Conservation (phyloP, 78 protist genomes). For the Anaeramoeba flamelloides region DNA sequence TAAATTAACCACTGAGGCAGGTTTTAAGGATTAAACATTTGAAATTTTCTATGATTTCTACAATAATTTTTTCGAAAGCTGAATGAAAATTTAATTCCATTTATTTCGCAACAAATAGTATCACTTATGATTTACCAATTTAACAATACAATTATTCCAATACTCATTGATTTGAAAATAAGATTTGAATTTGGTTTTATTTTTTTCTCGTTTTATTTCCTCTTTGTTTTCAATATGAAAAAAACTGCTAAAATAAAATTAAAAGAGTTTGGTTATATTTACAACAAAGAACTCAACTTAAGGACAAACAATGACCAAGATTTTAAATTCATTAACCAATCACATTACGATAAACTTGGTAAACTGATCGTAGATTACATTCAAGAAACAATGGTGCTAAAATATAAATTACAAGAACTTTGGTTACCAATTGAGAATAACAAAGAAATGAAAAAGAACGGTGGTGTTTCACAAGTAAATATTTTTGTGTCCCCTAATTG, state of each 20-base stretch:
- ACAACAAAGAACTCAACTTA: neutral
- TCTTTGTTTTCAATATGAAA: too few species aligned
- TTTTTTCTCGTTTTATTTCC: too few species aligned
- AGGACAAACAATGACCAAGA: neutral
- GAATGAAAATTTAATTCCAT: too few species aligned
- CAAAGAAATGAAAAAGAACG: neutral
- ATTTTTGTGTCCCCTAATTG: neutral
- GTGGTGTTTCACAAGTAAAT: neutral
- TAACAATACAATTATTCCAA: too few species aligned
- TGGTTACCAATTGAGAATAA: neutral
- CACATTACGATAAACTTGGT: neutral
- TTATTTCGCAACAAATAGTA: too few species aligned
- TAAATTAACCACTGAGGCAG: too few species aligned
- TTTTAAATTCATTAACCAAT: neutral
- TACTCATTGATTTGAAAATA: too few species aligned
- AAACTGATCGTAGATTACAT: neutral
- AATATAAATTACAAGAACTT: neutral
- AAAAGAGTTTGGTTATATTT: neutral
- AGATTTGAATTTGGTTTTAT: too few species aligned
- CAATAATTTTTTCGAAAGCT: too few species aligned
- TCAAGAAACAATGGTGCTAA: neutral
- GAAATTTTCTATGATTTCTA: too few species aligned
- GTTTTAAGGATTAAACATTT: too few species aligned
- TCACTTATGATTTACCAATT: too few species aligned
- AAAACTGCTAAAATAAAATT: neutral